These are phyloP conservation scores for Leptographium radiaticola DNA, from an alignment of 2,329 filamentous ascomycete species.

Conservation along the genomic window DNA sequence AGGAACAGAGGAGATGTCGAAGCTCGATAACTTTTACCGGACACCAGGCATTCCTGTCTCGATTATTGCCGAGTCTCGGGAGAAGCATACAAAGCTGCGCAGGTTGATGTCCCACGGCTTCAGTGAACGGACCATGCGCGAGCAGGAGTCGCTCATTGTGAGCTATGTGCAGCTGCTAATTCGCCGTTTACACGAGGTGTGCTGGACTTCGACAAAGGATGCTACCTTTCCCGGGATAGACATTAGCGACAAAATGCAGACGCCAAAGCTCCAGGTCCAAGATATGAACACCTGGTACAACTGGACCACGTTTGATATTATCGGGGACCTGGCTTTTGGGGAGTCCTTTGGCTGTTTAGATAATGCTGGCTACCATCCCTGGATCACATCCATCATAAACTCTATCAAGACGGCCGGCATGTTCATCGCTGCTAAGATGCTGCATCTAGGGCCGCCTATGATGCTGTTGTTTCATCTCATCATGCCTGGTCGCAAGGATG, in stretches of 20 bases:
- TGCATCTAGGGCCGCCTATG: not conserved
- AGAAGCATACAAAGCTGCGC: slow-evolving; percentile 21
- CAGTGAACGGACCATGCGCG: slow-evolving; percentile 23
- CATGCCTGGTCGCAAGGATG: not conserved
- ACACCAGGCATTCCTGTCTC: not conserved
- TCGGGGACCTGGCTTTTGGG: slow-evolving; percentile 30
- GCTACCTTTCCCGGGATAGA: not conserved
- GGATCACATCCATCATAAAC: slow-evolving; percentile 14
- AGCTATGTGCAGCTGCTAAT: slow-evolving; percentile 24
- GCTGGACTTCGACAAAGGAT: not conserved
- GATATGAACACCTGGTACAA: slow-evolving; percentile 12
- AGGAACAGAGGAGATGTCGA: slow-evolving; percentile 9
- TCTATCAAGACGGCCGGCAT: slow-evolving; percentile 9
- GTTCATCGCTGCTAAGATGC: not conserved
- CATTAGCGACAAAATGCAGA: not conserved
- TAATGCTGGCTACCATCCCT: slow-evolving; percentile 14
- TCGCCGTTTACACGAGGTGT: slow-evolving; percentile 16
- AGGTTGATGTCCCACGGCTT: slow-evolving; percentile 26
- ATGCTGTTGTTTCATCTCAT: not conserved
- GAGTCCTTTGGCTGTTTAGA: slow-evolving; percentile 24
- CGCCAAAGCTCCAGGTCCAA: not conserved
- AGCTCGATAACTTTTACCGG: slow-evolving; percentile 7
- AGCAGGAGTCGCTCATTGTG: slow-evolving; percentile 26
- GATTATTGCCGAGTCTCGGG: slow-evolving; percentile 15
- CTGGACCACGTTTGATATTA: slow-evolving; percentile 24